phyloP scores from a whole-genome alignment of 257 asterid genomes.

The Phtheirospermum japonicum region DNA sequence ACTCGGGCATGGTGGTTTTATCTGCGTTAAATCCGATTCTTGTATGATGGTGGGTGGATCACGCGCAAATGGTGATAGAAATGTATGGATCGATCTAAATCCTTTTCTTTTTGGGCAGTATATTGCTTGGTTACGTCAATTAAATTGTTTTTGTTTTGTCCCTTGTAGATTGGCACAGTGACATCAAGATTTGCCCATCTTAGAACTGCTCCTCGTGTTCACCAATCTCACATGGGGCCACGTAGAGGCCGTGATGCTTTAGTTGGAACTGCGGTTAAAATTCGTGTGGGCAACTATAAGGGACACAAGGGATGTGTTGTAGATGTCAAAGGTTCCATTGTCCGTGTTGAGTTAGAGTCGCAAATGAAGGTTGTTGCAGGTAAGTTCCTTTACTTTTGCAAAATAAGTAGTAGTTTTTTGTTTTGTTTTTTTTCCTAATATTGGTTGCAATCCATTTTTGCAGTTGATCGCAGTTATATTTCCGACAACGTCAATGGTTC shows the following conservation, averaged over 20 bases:
- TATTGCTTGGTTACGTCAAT: constrained; percentile 22
- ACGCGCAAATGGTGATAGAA: constrained; percentile 69
- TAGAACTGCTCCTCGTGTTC: constrained; percentile 70
- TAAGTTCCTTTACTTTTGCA: constrained; percentile 32
- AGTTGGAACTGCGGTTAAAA: constrained; percentile 66
- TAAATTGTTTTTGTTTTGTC: constrained; percentile 21
- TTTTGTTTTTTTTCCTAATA: neutral
- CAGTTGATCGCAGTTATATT: constrained; percentile 84
- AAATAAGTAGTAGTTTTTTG: neutral
- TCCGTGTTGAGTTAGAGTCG: constrained; percentile 90
- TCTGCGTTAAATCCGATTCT: constrained; percentile 79
- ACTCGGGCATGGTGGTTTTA: constrained; percentile 96
- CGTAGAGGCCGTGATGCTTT: constrained; percentile 84
- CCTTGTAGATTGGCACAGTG: constrained; percentile 50
- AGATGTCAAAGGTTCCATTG: constrained; percentile 73
- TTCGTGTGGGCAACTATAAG: constrained; percentile 81
- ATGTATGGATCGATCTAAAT: constrained; percentile 43
- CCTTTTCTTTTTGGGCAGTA: constrained; percentile 3
- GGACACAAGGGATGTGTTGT: constrained; percentile 90
- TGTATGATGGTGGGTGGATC: constrained; percentile 94
- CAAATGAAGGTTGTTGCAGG: constrained; percentile 94
- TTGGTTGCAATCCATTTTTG: constrained; percentile 22
- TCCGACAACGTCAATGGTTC: constrained; percentile 72
- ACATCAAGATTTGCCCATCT: constrained; percentile 55
- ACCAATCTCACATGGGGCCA: constrained; percentile 77